Percentiles rank a stretch among this genome's conserved stretches.
Evolutionary conservation across 2,329 filamentous ascomycete genomes (phyloP).

Genomic region (Fusarium multiceps): DNA sequence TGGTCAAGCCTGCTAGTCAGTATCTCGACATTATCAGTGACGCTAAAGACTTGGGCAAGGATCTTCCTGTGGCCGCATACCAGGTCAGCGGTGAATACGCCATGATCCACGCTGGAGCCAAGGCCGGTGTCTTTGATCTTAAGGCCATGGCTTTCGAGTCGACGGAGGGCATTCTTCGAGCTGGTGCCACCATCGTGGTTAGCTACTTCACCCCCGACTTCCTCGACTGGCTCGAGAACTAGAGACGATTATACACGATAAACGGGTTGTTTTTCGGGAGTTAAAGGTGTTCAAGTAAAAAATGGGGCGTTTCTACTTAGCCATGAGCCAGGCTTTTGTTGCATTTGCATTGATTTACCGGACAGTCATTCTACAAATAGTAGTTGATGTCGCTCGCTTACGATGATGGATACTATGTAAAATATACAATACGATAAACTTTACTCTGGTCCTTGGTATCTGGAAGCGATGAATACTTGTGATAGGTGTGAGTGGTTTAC

Average conservation of each 20-base stretch:
- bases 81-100: constrained; percentile 97
- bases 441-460: neutral
- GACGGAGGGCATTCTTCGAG: constrained; percentile 91
- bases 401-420: neutral
- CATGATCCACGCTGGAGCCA: constrained; percentile 96
- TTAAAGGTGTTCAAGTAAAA: constrained; percentile 23
- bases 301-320: constrained; percentile 22
- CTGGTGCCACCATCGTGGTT: constrained; percentile 91
- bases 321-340: constrained; percentile 18
- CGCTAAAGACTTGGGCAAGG: constrained; percentile 91
- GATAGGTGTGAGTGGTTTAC: neutral
- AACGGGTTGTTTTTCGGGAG: neutral
- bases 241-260: constrained; percentile 36
- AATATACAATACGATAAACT: neutral
- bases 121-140: constrained; percentile 95
- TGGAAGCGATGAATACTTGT: neutral
- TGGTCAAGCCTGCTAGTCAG: constrained; percentile 97
- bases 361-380: neutral
- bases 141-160: constrained; percentile 95
- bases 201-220: constrained; percentile 93
- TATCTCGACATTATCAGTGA: constrained; percentile 98
- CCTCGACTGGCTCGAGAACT: constrained; percentile 72
- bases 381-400: constrained; percentile 1
- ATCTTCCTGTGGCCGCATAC: constrained; percentile 94
- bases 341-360: neutral